Evolutionary conservation across 1,284 basidiomycete species (phyloP).

Genomic region (Xanthoconium separans): DNA sequence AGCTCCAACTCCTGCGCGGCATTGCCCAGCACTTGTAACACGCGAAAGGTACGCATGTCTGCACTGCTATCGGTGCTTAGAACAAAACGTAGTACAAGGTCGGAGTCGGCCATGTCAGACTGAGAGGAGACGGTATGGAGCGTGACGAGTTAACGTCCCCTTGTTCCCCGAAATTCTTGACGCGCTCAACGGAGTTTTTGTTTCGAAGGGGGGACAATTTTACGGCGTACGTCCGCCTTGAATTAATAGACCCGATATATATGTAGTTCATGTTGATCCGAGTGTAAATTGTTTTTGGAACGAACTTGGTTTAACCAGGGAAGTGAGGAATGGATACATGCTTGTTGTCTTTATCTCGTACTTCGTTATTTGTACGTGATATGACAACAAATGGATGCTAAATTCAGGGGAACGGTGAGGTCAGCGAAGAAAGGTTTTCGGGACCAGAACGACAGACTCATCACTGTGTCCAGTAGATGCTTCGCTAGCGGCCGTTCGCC

Average conservation of each 20-base stretch:
- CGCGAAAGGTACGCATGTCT: constrained; percentile 47
- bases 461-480: background rate
- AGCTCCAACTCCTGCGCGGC: constrained; percentile 38
- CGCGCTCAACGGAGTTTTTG: background rate
- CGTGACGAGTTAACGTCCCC: background rate
- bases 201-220: background rate
- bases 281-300: constrained; percentile 19
- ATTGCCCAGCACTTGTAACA: constrained; percentile 37
- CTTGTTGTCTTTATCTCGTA: constrained; percentile 4
- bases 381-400: constrained; percentile 12
- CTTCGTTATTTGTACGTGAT: constrained; percentile 30
- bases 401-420: constrained; percentile 31
- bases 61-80: constrained; percentile 34
- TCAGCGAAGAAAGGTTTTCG: constrained; percentile 13
- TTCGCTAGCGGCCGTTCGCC: background rate
- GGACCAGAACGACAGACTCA: background rate
- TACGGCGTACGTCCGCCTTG: constrained; percentile 7
- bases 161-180: background rate
- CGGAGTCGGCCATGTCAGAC: constrained; percentile 26
- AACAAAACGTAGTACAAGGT: constrained; percentile 44
- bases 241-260: constrained; percentile 17
- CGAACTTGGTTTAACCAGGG: constrained; percentile 15
- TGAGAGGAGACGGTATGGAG: background rate
- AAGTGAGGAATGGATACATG: constrained; percentile 20
- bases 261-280: constrained; percentile 25